Evolutionary conservation across 176 grass and related monocot species (phyloP), one percentile per base, ranked within the genome.

Genomic region (Musa acuminata): DNA sequence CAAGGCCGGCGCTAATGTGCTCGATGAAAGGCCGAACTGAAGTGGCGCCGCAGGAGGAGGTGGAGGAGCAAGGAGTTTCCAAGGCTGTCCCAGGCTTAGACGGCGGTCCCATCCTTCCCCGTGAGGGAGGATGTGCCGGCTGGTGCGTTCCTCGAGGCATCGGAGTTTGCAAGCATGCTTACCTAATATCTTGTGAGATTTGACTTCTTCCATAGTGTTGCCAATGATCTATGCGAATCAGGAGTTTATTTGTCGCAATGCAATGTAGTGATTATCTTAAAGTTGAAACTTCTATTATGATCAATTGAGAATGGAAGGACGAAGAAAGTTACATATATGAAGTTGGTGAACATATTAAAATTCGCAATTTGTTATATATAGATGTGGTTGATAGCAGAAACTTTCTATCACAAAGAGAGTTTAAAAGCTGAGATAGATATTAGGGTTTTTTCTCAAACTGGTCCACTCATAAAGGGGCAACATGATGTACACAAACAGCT

Each of bases 11-110:
- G 19, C 74, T 14, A 70, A 76, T 49, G 26, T 55, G 80, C 60
- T 85, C 53, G 90, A 80, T 9, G 90, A 84, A 23, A 16, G 79
- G 49, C 82, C 51, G 26, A 85, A 70, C 57, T 69, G 43, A 74
- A 62, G 72, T 64, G 87, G 81, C 20, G 83, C 71, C 13, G 77
- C 77, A 12, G 70, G 49, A 14, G 87, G 83, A 13, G 79, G 65
- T 26, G 72, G 77, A 77, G 83, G 66, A 86, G 88, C 4, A 5
- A 43, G 4, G 35, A 76, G 49, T 78, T 10, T 93, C 87, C 35
- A 71, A 67, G 79, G 58, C 82, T 85, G 72, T 76, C 79, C 52
- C 95, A 99, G 72, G 86, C 72, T 43, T 79, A 91, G 69, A 49
- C 59, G 21, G 49, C 48, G 35, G 68, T 75, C 12, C 86, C 84